phyloP scores from a whole-genome alignment of 345 rosid genomes.

The Populus ilicifolia region DNA sequence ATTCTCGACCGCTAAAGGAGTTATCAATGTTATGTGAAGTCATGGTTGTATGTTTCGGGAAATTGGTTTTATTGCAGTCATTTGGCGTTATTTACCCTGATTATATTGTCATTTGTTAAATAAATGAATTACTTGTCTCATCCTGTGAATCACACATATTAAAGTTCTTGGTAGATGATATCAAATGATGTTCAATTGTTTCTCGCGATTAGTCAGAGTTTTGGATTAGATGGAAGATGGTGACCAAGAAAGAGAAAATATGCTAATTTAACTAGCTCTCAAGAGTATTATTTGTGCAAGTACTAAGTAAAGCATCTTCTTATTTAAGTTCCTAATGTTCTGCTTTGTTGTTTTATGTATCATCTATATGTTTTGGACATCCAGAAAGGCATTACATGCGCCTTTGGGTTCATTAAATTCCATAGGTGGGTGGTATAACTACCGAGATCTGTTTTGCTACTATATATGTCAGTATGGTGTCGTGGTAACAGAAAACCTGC shows the following conservation, averaged over 20 bases:
- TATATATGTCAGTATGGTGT: background rate
- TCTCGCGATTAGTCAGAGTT: background rate
- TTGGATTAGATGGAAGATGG: background rate
- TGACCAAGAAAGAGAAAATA: background rate
- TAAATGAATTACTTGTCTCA: background rate
- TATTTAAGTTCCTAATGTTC: background rate
- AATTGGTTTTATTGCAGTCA: background rate
- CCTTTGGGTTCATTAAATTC: background rate
- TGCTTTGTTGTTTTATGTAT: too few relatives aligned
- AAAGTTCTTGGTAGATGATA: background rate
- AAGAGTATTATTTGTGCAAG: background rate
- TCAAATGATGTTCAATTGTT: background rate
- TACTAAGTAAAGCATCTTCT: background rate
- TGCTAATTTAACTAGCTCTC: background rate
- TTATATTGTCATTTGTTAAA: background rate
- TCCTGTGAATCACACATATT: background rate
- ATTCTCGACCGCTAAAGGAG: background rate
- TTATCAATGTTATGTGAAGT: background rate
- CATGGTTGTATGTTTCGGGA: background rate
- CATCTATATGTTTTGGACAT: too few relatives aligned
- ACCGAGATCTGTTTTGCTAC: background rate
- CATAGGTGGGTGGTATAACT: background rate
- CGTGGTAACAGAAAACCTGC: background rate
- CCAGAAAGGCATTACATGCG: background rate
- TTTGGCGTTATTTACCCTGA: background rate